These are phyloP conservation scores for Delphinella strobiligena DNA, from an alignment of 2,329 filamentous ascomycete species.

Conservation along the genomic window DNA sequence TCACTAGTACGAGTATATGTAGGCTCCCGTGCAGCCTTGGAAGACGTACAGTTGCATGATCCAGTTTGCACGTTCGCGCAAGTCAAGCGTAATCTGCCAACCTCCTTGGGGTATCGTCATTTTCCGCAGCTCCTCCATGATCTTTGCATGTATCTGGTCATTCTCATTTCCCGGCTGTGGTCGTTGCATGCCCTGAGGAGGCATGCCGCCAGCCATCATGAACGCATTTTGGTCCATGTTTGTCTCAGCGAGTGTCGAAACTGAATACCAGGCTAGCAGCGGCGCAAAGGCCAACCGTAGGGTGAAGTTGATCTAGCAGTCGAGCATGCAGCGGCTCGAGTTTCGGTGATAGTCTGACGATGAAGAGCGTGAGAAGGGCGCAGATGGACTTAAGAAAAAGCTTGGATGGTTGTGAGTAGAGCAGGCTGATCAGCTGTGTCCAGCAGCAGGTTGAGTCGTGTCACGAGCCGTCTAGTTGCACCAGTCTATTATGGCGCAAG, in stretches of 20 bases:
- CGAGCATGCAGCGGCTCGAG: slow-evolving; percentile 5
- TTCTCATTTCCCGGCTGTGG: slow-evolving; percentile 14
- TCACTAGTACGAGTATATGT: neutral
- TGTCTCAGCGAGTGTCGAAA: neutral
- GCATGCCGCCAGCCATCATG: slow-evolving; percentile 10
- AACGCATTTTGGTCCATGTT: slow-evolving; percentile 11
- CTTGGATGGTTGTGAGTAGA: no score
- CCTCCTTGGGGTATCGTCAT: slow-evolving; percentile 12
- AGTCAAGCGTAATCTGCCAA: slow-evolving; percentile 22
- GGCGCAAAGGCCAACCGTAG: slow-evolving; percentile 3
- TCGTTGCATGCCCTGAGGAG: slow-evolving; percentile 16
- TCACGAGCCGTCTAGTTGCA: neutral
- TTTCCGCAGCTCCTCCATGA: slow-evolving; percentile 15
- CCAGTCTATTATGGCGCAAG: neutral
- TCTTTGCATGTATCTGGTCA: slow-evolving; percentile 15
- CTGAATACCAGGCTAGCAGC: slow-evolving; percentile 2
- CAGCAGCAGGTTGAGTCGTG: neutral
- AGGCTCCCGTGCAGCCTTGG: neutral
- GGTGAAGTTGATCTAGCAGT: neutral
- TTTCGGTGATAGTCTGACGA: neutral
- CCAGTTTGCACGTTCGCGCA: slow-evolving; percentile 15
- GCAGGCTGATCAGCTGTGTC: neutral
- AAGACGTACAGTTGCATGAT: slow-evolving; percentile 22
- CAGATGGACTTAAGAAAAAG: no score
- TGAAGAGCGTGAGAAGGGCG: neutral